Evolutionary conservation across 2,329 filamentous ascomycete genomes (phyloP).

Genomic region (Colletotrichum sp.): DNA sequence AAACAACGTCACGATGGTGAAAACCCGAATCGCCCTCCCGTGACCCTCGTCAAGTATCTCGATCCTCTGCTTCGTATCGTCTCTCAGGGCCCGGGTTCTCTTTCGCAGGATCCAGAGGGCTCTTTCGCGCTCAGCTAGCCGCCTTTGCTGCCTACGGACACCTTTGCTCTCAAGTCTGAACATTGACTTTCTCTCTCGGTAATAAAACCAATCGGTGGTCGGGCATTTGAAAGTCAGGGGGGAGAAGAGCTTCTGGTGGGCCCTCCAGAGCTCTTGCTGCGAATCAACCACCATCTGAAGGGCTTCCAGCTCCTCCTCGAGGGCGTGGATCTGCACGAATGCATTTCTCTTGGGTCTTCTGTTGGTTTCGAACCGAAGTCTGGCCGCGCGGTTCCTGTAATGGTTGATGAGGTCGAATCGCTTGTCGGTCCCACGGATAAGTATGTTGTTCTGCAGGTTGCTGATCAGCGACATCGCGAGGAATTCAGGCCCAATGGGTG

Average conservation of each 20-base stretch:
- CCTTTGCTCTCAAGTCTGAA: neutral
- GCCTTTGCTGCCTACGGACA: neutral
- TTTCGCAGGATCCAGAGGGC: neutral
- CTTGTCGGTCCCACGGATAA: neutral
- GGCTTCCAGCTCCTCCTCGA: conserved; percentile 25
- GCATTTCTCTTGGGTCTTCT: conserved; percentile 16
- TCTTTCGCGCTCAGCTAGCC: neutral
- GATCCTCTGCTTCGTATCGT: conserved; percentile 28
- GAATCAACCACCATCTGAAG: neutral
- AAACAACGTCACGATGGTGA: conserved; percentile 45
- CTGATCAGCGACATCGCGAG: neutral
- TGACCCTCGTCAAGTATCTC: conserved; percentile 32
- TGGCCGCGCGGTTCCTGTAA: neutral
- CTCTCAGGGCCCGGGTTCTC: conserved; percentile 11
- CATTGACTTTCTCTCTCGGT: neutral
- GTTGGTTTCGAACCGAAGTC: conserved; percentile 15
- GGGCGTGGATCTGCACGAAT: conserved; percentile 23
- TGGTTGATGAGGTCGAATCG: conserved; percentile 8
- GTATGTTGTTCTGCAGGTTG: conserved; percentile 6
- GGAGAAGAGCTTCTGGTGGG: neutral
- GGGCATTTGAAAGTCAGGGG: neutral
- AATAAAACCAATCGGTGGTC: neutral
- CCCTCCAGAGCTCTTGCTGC: neutral
- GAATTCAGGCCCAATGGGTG: conserved; percentile 16
- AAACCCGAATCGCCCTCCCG: conserved; percentile 35